Evolutionary conservation across 2,329 filamentous ascomycete species (phyloP).

Genomic region (Diaporthe citri): DNA sequence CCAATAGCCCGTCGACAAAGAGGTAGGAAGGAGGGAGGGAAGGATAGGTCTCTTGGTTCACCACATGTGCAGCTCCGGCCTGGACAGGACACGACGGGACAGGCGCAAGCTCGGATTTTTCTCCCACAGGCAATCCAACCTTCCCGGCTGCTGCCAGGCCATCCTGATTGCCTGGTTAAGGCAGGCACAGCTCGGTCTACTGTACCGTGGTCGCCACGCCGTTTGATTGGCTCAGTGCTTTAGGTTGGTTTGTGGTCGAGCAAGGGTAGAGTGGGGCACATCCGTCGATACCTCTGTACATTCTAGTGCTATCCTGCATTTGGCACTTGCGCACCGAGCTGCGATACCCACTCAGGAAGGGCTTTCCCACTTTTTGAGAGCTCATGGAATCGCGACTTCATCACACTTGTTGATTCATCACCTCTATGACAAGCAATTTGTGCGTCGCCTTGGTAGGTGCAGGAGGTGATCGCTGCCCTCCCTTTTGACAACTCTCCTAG

Average conservation of each 20-base stretch:
- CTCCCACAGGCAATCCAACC: slow-evolving; percentile 5
- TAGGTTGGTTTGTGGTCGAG: not conserved
- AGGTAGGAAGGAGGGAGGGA: slow-evolving; percentile 5
- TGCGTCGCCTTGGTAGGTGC: not conserved
- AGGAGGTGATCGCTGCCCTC: not conserved
- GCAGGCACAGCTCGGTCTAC: slow-evolving; percentile 7
- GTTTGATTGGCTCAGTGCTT: not conserved
- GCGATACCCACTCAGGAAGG: not conserved
- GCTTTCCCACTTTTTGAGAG: not conserved
- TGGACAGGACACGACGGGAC: slow-evolving; percentile 15
- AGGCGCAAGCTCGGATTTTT: slow-evolving; percentile 38
- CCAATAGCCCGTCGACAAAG: not conserved
- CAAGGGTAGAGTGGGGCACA: slow-evolving; percentile 2
- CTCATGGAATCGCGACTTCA: not conserved
- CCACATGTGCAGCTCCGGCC: slow-evolving; percentile 19
- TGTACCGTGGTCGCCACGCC: not conserved
- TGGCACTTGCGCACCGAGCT: not conserved
- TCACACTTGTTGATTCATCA: slow-evolving; percentile 11
- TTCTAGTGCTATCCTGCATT: not conserved
- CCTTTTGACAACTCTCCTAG: not conserved
- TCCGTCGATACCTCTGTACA: not conserved
- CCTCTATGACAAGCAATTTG: not conserved
- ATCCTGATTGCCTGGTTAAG: slow-evolving; percentile 4
- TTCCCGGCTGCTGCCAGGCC: not conserved
- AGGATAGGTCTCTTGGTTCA: not conserved